Base-by-base conservation (phyloP, 805 yeast genomes). In the Tetrapisispora fleetii region DNA sequence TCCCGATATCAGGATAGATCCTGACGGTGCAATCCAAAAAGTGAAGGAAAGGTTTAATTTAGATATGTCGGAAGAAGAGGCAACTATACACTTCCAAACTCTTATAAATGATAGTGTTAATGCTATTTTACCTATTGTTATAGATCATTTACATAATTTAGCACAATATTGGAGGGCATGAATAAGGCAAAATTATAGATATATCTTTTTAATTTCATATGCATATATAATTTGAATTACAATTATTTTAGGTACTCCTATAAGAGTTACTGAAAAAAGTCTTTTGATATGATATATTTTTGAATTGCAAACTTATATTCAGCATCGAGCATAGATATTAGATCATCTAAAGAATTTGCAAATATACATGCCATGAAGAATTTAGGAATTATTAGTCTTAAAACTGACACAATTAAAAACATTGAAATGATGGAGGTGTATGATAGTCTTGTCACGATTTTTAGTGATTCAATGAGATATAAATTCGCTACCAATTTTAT, bases 161-260 rank as follows among this genome's bases (percentile, higher is more conserved):
- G 97, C 99, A 0, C 99, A 93, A 62, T 93, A 93, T 62, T 95
- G 99, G 99, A 72, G 99, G 52, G 89, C 97, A 0, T 91, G 53
- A 56, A 3, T 14, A 35, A n/a, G 19, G 9, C 19, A 24, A 9
- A 24, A 27, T 40, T 40, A n/a, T 40, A 40, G 14, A 16, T 19
- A 17, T 18, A 16, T 18, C 19, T 30, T 30, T 28, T 19, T 9
- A 18, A 9, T 10, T 36, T 28, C 2, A 46, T 19, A 32, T 17
- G 27, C 36, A 37, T 33, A 39, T 4, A 8, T 37, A 13, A 6
- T 32, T 11, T 11, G 3, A 11, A 13, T 7, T 32, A 14, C 14
- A 6, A 13, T 11, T 32, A n/a, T 13, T 32, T 32, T 13, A 13
- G n/a, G 35, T 32, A 11, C 8, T 11, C 35, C 4, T 32, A 11